Evolutionary conservation across 768 basidiomycete species (phyloP).

Genomic region (Lactifluus volemus): DNA sequence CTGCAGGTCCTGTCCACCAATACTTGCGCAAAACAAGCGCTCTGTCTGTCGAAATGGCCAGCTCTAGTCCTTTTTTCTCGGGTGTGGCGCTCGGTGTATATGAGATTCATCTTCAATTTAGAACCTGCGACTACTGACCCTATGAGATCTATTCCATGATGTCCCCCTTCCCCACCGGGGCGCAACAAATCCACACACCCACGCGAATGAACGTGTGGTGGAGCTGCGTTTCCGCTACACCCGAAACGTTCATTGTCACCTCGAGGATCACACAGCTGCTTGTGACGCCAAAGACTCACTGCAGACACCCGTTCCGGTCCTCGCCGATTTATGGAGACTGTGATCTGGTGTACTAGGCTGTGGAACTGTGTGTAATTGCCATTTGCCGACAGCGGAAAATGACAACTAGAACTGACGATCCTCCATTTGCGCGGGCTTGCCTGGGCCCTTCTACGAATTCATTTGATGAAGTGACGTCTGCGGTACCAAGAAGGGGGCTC

Average conservation of each 20-base stretch:
- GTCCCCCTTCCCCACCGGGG: background rate
- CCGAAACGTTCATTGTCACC: background rate
- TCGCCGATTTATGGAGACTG: background rate
- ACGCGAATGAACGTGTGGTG: background rate
- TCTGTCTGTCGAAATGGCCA: background rate
- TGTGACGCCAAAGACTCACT: background rate
- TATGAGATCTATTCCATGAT: background rate
- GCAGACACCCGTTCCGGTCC: slow-evolving; percentile 4
- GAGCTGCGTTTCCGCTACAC: background rate
- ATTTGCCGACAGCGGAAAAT: background rate
- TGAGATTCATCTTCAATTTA: background rate
- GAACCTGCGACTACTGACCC: background rate
- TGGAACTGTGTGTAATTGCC: background rate
- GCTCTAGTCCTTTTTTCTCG: background rate
- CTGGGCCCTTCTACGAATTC: background rate
- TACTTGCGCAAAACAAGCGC: background rate
- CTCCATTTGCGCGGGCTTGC: background rate
- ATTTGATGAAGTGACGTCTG: slow-evolving; percentile 6
- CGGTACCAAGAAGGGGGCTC: background rate
- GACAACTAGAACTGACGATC: slow-evolving; percentile 2
- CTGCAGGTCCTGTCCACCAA: slow-evolving; percentile 7
- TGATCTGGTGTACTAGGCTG: background rate
- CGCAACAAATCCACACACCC: background rate
- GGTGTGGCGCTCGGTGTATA: background rate
- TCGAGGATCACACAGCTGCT: slow-evolving; percentile 5